Evolutionary conservation across 371 early-diverging fungal genomes (phyloP), one percentile per base, ranked within the genome.

Genomic region (Syncephalastrum sp.): DNA sequence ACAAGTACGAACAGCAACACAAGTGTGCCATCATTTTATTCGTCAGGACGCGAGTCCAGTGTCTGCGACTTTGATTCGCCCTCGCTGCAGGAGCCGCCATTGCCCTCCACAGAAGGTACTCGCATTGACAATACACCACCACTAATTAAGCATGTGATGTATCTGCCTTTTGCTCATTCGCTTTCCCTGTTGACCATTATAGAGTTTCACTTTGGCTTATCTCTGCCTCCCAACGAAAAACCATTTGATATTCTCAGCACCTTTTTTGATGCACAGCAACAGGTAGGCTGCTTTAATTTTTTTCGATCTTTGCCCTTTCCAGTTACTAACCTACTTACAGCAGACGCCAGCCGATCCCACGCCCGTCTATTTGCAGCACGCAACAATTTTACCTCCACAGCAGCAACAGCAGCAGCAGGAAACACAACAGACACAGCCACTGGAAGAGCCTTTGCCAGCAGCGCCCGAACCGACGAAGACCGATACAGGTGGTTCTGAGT

Each of bases 1-100:
- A 59, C 59, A 7, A 57, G 54, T 45, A 63, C 50, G 12, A 57
- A 47, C 25, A 66, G 57, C 45, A 41, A 43, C 17, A 54, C 57
- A 42, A 66, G 41, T 19, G 59, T 56, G 7, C 61, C 66, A 41
- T 66, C 66, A 5, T 45, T 66, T 21, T 57, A 43, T 54, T 51
- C 63, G 38, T 33, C 38, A 23, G 60, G 54, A 29, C 55, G 44
- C 27, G 55, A 55, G 27, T 45, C 57, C 14, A 63, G 63, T 53
- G 54, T 63, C 14, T 33, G 43, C 19, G 60, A 61, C 54, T 17
- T 50, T 10, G 64, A 63, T 25, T 58, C 58, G 6, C 58, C 58
- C 6, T 17, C 58, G n/a, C 19, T 58, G 15, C 58, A 25, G 59
- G 47, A 33, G 38, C 38, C 38, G 38, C 38, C 38, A 33, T 33